A percentile compares a stretch with the other conserved stretches of the same genome.
phyloP scores from a whole-genome alignment of 768 basidiomycete genomes.

The Phallus indusiatus region DNA sequence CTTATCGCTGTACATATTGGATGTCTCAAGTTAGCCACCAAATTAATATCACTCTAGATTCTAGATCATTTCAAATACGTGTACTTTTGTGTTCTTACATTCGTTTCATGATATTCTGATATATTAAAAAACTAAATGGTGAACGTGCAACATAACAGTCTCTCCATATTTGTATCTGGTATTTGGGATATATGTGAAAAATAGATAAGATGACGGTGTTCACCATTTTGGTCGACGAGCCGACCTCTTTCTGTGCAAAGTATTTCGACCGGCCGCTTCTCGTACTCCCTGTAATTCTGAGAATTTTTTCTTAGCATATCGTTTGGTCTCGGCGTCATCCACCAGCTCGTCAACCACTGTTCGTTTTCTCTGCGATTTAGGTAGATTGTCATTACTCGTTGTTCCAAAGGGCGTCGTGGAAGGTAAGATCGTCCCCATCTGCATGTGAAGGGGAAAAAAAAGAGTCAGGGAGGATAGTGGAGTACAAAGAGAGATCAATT shows the following conservation, averaged over 20 bases:
- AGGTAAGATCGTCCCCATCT: slow-evolving; percentile 77
- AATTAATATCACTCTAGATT: no score
- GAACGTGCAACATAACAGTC: not conserved
- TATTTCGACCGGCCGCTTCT: slow-evolving; percentile 61
- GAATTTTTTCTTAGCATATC: slow-evolving; percentile 91
- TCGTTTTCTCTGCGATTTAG: slow-evolving; percentile 61
- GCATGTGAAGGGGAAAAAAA: slow-evolving; percentile 9
- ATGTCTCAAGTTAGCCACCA: no score
- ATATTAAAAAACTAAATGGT: no score
- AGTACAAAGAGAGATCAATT: slow-evolving; percentile 19
- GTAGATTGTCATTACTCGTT: slow-evolving; percentile 60
- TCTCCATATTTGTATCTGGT: not conserved
- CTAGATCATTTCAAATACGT: no score
- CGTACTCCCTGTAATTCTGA: slow-evolving; percentile 61
- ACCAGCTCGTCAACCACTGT: slow-evolving; percentile 84
- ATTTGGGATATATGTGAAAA: not conserved
- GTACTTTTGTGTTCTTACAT: no score
- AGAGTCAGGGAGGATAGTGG: not conserved
- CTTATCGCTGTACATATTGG: no score
- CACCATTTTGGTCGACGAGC: slow-evolving; percentile 63
- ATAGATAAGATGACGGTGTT: not conserved
- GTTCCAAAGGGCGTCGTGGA: slow-evolving; percentile 65
- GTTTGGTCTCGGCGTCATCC: slow-evolving; percentile 76
- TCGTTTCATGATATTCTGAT: no score
- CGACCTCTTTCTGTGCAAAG: slow-evolving; percentile 55